phyloP scores from a whole-genome alignment of 345 rosid species.

The Gynandropsis gynandra region DNA sequence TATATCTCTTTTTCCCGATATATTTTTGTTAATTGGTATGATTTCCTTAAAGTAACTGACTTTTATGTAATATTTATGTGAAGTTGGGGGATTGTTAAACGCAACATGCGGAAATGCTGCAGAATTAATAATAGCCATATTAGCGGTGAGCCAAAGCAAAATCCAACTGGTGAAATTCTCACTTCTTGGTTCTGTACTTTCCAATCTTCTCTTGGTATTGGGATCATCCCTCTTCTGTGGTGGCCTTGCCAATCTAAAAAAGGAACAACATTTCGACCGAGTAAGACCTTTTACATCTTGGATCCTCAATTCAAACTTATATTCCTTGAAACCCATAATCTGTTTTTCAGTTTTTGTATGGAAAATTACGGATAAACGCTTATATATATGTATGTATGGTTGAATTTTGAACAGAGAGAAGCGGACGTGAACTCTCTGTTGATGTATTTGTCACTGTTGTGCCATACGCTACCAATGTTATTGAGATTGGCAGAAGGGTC shows the following conservation, averaged over 20 bases:
- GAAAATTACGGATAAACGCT: neutral
- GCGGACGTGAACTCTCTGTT: constrained; percentile 76
- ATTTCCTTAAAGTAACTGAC: too few species aligned
- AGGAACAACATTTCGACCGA: constrained; percentile 68
- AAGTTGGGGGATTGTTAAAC: constrained; percentile 91
- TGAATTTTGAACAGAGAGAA: constrained; percentile 49
- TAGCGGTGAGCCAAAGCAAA: constrained; percentile 65
- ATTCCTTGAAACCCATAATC: too few species aligned
- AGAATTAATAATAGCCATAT: constrained; percentile 82
- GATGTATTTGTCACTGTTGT: constrained; percentile 62
- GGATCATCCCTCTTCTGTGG: constrained; percentile 82
- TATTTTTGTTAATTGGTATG: neutral
- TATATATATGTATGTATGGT: neutral
- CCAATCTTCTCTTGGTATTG: constrained; percentile 84
- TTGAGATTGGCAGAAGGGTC: constrained; percentile 31
- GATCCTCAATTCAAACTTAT: too few species aligned
- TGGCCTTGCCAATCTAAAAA: constrained; percentile 67
- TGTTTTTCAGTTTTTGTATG: neutral
- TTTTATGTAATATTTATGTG: constrained; percentile 8
- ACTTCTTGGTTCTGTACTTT: constrained; percentile 78
- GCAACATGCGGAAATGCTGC: constrained; percentile 97
- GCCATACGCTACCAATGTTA: constrained; percentile 71
- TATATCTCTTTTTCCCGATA: neutral
- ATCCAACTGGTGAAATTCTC: constrained; percentile 71
- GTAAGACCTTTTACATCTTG: constrained; percentile 31